phyloP scores from a whole-genome alignment of 805 yeast genomes.

The Cyberlindnera mississippiensis region DNA sequence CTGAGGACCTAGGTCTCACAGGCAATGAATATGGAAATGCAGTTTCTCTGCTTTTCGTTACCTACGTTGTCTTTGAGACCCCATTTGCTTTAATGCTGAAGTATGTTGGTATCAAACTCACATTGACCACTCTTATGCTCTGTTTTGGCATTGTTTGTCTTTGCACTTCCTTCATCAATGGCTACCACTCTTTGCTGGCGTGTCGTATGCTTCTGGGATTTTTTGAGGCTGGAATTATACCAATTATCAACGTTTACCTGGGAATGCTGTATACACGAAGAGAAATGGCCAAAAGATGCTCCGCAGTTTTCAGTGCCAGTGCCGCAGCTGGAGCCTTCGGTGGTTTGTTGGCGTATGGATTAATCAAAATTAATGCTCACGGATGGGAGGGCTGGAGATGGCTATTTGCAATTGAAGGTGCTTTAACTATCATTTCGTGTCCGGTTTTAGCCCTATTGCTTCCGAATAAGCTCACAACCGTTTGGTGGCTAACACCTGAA shows the following conservation, averaged over 20 bases:
- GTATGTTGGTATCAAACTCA: constrained; percentile 35
- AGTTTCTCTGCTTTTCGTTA: constrained; percentile 43
- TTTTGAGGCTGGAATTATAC: constrained; percentile 49
- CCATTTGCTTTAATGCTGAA: constrained; percentile 36
- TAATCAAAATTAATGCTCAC: constrained; percentile 36
- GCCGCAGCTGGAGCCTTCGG: constrained; percentile 48
- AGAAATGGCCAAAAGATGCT: constrained; percentile 44
- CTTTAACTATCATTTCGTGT: constrained; percentile 36
- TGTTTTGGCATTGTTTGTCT: constrained; percentile 39
- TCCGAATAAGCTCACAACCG: constrained; percentile 37
- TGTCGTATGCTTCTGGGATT: constrained; percentile 48
- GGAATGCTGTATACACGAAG: constrained; percentile 44
- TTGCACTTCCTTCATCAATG: constrained; percentile 39
- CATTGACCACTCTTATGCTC: constrained; percentile 30
- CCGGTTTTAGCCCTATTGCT: constrained; percentile 34
- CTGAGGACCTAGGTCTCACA: constrained; percentile 35
- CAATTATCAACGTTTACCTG: constrained; percentile 43
- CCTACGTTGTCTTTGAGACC: constrained; percentile 38
- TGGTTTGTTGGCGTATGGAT: constrained; percentile 48
- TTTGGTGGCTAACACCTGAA: constrained; percentile 38
- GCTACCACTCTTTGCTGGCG: constrained; percentile 40
- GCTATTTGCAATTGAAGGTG: constrained; percentile 48
- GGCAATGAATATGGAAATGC: constrained; percentile 40
- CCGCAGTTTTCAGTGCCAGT: constrained; percentile 24
- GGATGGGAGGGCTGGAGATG: constrained; percentile 47